Conservation (phyloP, 352 stramenopile genomes). For the Phytophthora foliorum region DNA sequence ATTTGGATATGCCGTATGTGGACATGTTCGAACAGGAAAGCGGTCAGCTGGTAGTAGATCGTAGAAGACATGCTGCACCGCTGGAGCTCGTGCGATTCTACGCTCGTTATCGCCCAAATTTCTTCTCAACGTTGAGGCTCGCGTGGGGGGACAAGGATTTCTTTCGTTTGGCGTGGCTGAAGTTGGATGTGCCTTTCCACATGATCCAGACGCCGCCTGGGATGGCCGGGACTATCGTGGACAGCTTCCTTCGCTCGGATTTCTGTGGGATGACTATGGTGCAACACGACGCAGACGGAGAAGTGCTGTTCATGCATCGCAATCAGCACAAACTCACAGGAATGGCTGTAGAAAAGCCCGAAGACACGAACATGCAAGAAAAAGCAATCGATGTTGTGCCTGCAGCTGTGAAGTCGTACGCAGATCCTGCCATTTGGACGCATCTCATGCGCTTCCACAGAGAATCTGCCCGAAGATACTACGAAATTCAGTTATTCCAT, state of each 20-base stretch:
- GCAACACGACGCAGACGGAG: conserved; percentile 38
- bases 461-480: conserved; percentile 36
- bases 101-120: conserved; percentile 40
- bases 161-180: conserved; percentile 68
- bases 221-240: conserved; percentile 42
- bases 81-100: conserved; percentile 42
- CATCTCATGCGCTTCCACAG: conserved; percentile 66
- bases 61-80: conserved; percentile 33
- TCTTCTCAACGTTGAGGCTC: conserved; percentile 44
- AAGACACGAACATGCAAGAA: conserved; percentile 7
- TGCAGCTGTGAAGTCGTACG: conserved; percentile 11
- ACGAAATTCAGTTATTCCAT: conserved; percentile 53
- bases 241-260: conserved; percentile 32
- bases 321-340: conserved; percentile 56
- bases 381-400: conserved; percentile 9
- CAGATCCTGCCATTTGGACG: conserved; percentile 65
- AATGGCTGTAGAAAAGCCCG: not conserved
- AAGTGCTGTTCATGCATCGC: conserved; percentile 61
- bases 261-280: conserved; percentile 65
- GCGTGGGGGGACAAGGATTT: conserved; percentile 48
- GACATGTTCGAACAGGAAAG: conserved; percentile 62
- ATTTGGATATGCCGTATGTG: conserved; percentile 51
- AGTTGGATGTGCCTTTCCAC: conserved; percentile 49
- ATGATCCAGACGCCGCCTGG: conserved; percentile 63
- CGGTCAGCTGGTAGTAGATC: conserved; percentile 60